Percentiles rank a stretch among this genome's conserved stretches.
Conservation (phyloP, 1,284 basidiomycete genomes). For the Meira miltonrushii region DNA sequence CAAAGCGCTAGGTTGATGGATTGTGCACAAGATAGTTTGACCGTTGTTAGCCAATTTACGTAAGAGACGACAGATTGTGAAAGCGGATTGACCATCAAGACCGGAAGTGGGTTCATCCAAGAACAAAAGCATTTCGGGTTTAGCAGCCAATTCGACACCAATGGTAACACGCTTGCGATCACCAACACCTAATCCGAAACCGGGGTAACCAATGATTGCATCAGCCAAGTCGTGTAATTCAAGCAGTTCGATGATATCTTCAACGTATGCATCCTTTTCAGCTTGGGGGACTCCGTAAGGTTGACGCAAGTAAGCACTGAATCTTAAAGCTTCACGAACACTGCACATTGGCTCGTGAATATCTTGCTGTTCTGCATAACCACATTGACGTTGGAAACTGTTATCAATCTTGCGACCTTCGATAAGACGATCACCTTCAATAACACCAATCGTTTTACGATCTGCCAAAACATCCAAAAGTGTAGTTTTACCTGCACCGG, state of each 20-base stretch:
- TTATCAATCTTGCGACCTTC: constrained; percentile 67
- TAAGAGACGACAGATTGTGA: constrained; percentile 75
- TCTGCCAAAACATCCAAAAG: constrained; percentile 77
- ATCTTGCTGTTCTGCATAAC: constrained; percentile 73
- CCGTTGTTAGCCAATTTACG: constrained; percentile 75
- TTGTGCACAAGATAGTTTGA: constrained; percentile 60
- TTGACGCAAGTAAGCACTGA: constrained; percentile 77
- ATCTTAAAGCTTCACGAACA: constrained; percentile 75
- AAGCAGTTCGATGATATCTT: constrained; percentile 72
- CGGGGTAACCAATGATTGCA: constrained; percentile 61
- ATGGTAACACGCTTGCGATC: constrained; percentile 69
- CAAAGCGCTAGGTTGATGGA: constrained; percentile 67
- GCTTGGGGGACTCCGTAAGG: constrained; percentile 62
- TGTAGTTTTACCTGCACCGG: constrained; percentile 62
- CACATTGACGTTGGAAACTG: constrained; percentile 67
- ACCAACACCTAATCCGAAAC: constrained; percentile 58
- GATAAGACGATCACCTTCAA: constrained; percentile 71
- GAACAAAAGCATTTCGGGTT: constrained; percentile 65
- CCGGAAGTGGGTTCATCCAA: constrained; percentile 63
- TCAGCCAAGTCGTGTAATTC: constrained; percentile 68
- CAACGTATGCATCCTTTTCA: constrained; percentile 77
- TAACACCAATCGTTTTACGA: constrained; percentile 71
- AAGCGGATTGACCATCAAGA: constrained; percentile 80
- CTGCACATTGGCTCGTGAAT: constrained; percentile 73
- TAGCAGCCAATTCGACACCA: constrained; percentile 71